Conservation (phyloP, 768 basidiomycete genomes). For the Kwoniella sp. region DNA sequence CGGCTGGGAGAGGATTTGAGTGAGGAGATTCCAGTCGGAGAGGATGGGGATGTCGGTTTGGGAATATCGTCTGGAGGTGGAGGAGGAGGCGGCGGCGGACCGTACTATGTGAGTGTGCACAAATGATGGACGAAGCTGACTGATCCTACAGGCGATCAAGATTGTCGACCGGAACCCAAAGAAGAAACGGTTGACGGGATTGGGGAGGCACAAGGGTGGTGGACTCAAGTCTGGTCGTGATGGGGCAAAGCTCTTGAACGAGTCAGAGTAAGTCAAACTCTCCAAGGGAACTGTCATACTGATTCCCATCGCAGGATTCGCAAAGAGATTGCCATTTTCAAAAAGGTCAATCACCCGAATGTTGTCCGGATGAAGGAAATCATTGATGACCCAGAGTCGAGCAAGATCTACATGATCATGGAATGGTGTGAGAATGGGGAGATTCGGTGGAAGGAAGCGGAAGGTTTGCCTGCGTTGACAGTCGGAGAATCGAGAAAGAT, state of each 20-base stretch:
- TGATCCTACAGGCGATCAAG: slow-evolving; percentile 56
- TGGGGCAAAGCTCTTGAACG: slow-evolving; percentile 43
- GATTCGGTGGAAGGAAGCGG: slow-evolving; percentile 76
- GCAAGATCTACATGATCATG: slow-evolving; percentile 94
- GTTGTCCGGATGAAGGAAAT: slow-evolving; percentile 88
- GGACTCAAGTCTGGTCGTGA: slow-evolving; percentile 57
- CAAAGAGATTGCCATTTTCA: slow-evolving; percentile 98
- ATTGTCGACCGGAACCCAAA: slow-evolving; percentile 62
- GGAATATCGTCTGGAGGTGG: slow-evolving; percentile 9
- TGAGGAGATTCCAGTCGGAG: slow-evolving; percentile 21
- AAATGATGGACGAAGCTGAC: not conserved
- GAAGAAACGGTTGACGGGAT: slow-evolving; percentile 67
- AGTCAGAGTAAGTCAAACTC: slow-evolving; percentile 36
- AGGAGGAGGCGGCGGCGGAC: too few species aligned
- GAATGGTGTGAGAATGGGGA: slow-evolving; percentile 96
- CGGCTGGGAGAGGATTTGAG: slow-evolving; percentile 66
- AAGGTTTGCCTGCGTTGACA: slow-evolving; percentile 72
- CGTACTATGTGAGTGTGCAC: slow-evolving; percentile 28
- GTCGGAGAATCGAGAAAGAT: slow-evolving; percentile 82
- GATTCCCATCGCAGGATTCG: slow-evolving; percentile 64
- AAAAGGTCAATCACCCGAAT: slow-evolving; percentile 87
- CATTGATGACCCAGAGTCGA: slow-evolving; percentile 84
- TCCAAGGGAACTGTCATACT: too few species aligned
- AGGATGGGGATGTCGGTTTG: slow-evolving; percentile 20
- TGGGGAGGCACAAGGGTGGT: slow-evolving; percentile 66